Evolutionary conservation across 805 yeast species (phyloP), one percentile per base, ranked within the genome.

Genomic region (Kluyveromyces nonfermentans): DNA sequence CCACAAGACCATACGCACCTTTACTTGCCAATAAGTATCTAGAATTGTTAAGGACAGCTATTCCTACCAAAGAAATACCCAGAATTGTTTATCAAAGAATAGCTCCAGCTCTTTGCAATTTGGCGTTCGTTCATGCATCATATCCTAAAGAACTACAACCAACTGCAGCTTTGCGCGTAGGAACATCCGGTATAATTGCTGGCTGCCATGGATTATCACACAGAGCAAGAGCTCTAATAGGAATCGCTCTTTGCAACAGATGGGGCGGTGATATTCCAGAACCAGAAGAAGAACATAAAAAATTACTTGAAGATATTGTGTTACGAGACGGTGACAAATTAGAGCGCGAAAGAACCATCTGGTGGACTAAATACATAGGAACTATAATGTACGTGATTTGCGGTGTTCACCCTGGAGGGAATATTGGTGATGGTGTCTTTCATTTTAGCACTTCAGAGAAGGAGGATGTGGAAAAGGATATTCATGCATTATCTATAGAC

Each of bases 371-470:
- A 54, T 80, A 78, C 53, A 69, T 79, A 49, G 90, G 90, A 21
- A 75, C 80, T 42, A 71, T 82, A 50, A 80, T 82, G 85, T 81
- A 78, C 59, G 82, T 82, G 37, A 75, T 82, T 37, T 83, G 89
- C 59, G 87, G 87, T 59, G 82, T 83, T 43, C 84, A 80, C 59
- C 90, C 90, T 5, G 88, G 88, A 46, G 90, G 89, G 17, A 79
- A 78, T 55, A 80, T 82, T 22, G 71, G 84, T 51, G 82, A 78
- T 28, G 77, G 77, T 20, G 72, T 73, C 14, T 73, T 71, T 56
- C 68, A 66, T 46, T 77, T 72, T 63, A 69, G 67, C 39, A 56
- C 65, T 37, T 52, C 55, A 15, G 59, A 60, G 25, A 56, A 52
- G 28, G 56, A 52, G 25, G 60, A 55, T 21, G 58, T 58, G 35